Evolutionary conservation across 768 basidiomycete species (phyloP), one percentile per base, ranked within the genome.

Genomic region (Collybiopsis confluens): DNA sequence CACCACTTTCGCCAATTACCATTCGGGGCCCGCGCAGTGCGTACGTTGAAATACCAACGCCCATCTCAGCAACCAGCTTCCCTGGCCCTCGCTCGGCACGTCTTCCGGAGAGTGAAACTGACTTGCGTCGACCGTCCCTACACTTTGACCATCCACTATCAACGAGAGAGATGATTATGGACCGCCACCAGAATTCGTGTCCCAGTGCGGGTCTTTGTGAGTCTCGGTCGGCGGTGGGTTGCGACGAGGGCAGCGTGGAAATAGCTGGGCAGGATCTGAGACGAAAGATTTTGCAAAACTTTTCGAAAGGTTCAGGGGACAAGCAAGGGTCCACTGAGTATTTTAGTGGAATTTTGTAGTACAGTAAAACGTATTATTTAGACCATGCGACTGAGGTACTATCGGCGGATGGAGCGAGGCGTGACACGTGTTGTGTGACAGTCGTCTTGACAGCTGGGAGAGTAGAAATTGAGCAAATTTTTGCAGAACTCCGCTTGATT

Each of bases 241-340:
- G 52, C 42, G 54, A 47, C n/a, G n/a, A n/a, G n/a, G 30, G 43
- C 42, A 23, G 35, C 42, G 50, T 21, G 20, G 50, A 52, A n/a
- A 26, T 52, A 36, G 54, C 44, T 4, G 56, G 56, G 30, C 61
- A 64, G 3, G 58, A 62, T 26, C 62, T 74, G 35, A 63, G 73
- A 44, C 63, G 67, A 42, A 71, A 68, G 65, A 70, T 74, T 26
- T 66, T 71, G 37, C 69, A 65, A 21, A 73, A 66, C 41, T 56
- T 73, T 21, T 61, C 37, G 2, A 35, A 43, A 52, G n/a, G 53
- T 3, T 21, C 26, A 46, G 18, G 10, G 26, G 54, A 35, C 23
- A 45, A 27, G 30, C 58, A 28, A 13, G 56, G 58, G 42, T 55
- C 64, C 24, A 54, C 48, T 1, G 58, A 60, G 46, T 62, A 66